These are phyloP conservation scores for Rutstroemia sp. DNA, from an alignment of 2,329 filamentous ascomycete species.

Conservation along the genomic window DNA sequence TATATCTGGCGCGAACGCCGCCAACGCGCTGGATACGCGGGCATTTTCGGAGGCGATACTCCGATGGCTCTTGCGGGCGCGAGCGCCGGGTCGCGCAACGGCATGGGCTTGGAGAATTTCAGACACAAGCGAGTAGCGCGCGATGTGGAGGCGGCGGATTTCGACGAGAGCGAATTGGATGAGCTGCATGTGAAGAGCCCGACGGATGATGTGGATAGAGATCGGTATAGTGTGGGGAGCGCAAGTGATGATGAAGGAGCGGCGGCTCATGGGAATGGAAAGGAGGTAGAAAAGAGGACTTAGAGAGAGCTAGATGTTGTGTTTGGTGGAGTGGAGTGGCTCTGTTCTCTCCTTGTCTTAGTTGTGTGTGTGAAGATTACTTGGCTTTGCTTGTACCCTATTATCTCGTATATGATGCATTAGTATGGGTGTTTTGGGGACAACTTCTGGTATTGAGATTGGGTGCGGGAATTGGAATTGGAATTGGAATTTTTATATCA, in stretches of 20 bases:
- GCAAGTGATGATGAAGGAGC: constrained; percentile 45
- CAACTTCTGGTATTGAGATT: not conserved
- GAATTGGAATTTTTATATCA: not conserved
- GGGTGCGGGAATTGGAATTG: not conserved
- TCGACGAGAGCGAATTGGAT: constrained; percentile 59
- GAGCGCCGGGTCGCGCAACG: constrained; percentile 20
- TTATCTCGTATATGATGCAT: not conserved
- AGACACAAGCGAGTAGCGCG: constrained; percentile 39
- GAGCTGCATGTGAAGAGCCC: constrained; percentile 41
- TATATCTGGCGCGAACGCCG: constrained; percentile 58
- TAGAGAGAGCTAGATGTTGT: constrained; percentile 12
- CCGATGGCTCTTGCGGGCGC: constrained; percentile 26
- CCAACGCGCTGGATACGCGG: constrained; percentile 47
- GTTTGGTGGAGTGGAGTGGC: not conserved
- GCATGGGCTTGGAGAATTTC: constrained; percentile 39
- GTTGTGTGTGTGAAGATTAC: not conserved
- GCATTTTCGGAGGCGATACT: constrained; percentile 26
- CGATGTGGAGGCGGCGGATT: constrained; percentile 57
- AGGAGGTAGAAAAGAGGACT: constrained; percentile 8
- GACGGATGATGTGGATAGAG: constrained; percentile 32
- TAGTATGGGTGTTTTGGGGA: not conserved
- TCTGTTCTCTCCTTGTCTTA: too few relatives aligned
- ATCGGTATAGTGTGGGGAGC: constrained; percentile 50
- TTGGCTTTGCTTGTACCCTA: not conserved
- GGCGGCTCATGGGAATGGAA: constrained; percentile 19